Evolutionary conservation across 371 early-diverging fungal genomes (phyloP).

Genomic region (Rhizopus stolonifer): DNA sequence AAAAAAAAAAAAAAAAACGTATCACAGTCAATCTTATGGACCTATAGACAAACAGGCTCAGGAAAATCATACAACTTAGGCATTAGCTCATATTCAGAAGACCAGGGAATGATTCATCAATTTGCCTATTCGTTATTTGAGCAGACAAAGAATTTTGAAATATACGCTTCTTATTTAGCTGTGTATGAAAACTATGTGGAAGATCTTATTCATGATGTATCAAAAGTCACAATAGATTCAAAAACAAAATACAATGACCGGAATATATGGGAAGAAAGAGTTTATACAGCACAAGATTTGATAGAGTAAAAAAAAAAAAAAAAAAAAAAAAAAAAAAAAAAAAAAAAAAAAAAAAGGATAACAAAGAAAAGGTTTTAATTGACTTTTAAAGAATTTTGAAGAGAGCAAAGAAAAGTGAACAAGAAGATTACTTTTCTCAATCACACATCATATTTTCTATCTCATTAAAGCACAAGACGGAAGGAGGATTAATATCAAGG

Average conservation of each 20-base stretch:
- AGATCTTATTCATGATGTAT: slow-evolving; percentile 66
- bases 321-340: slow-evolving; percentile 14
- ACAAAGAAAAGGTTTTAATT: too few relatives aligned
- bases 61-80: slow-evolving; percentile 99
- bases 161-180: slow-evolving; percentile 79
- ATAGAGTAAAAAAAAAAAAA: slow-evolving; percentile 47
- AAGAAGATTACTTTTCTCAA: slow-evolving; percentile 92
- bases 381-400: slow-evolving; percentile 41
- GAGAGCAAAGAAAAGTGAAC: slow-evolving; percentile 74
- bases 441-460: slow-evolving; percentile 98
- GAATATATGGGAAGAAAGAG: slow-evolving; percentile 85
- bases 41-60: slow-evolving; percentile 46
- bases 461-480: background rate
- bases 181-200: slow-evolving; percentile 92
- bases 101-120: slow-evolving; percentile 77
- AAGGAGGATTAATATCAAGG: too few relatives aligned
- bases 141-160: slow-evolving; percentile 45
- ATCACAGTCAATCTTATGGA: background rate
- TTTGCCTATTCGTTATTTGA: slow-evolving; percentile 64
- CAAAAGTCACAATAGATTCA: slow-evolving; percentile 24
- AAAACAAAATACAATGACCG: slow-evolving; percentile 88
- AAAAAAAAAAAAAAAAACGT: background rate
- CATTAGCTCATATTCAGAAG: slow-evolving; percentile 47
- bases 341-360: background rate
- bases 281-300: slow-evolving; percentile 67